These are phyloP conservation scores for Haplographium delicatum DNA, from an alignment of 495 filamentous ascomycete species.

Conservation along the genomic window DNA sequence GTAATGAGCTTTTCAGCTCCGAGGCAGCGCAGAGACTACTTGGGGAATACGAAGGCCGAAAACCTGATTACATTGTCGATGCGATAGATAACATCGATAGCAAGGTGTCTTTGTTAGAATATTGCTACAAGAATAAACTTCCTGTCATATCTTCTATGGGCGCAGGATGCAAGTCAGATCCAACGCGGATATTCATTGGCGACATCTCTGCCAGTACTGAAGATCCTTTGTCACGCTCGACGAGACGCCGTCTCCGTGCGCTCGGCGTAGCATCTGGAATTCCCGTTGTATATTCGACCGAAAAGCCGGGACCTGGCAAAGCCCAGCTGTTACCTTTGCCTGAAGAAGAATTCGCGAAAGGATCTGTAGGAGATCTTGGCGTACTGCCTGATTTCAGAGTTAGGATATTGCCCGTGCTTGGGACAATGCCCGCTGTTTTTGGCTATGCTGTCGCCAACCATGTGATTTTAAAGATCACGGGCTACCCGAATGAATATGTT, in stretches of 20 bases:
- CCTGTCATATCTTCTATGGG: conserved; percentile 94
- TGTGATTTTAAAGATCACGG: conserved; percentile 77
- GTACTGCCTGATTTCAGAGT: conserved; percentile 89
- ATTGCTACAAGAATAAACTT: conserved; percentile 70
- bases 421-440: conserved; percentile 96
- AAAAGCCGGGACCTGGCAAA: conserved; percentile 88
- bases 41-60: conserved; percentile 36
- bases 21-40: conserved; percentile 59
- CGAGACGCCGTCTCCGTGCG: conserved; percentile 71
- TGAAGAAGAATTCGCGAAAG: conserved; percentile 84
- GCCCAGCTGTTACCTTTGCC: conserved; percentile 80
- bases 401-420: conserved; percentile 87
- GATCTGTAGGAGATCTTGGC: conserved; percentile 79
- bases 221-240: conserved; percentile 82
- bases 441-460: conserved; percentile 88
- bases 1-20: conserved; percentile 77
- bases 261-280: conserved; percentile 79
- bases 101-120: conserved; percentile 86
- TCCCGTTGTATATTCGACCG: conserved; percentile 87
- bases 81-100: conserved; percentile 98
- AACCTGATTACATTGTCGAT: conserved; percentile 85
- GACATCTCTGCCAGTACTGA: conserved; percentile 89
- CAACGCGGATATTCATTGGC: conserved; percentile 83
- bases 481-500: conserved; percentile 81
- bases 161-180: conserved; percentile 95